Evolutionary conservation across 805 yeast species (phyloP).

Genomic region (Lipomyces mesembrius): DNA sequence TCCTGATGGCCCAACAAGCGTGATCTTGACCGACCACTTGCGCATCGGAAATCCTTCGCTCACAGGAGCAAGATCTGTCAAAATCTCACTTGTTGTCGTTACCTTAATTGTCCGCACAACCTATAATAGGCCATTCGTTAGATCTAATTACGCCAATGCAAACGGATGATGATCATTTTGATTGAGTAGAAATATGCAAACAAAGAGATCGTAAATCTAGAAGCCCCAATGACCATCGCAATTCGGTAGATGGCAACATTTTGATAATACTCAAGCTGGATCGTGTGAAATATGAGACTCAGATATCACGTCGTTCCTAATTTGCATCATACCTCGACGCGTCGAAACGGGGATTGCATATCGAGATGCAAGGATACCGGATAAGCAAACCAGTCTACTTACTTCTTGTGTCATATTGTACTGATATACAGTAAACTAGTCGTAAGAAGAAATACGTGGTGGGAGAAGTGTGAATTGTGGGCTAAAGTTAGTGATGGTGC

Average conservation of each 20-base stretch:
- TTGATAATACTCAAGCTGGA: not conserved
- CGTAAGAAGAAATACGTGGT: not conserved
- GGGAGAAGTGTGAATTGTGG: not conserved
- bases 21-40: slow-evolving; percentile 83
- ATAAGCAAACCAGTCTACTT: slow-evolving; percentile 1
- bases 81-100: slow-evolving; percentile 50
- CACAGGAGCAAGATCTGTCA: slow-evolving; percentile 80
- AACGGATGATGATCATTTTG: not conserved
- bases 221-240: not conserved
- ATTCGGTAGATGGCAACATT: not conserved
- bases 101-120: slow-evolving; percentile 33
- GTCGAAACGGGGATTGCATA: not conserved
- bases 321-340: not conserved
- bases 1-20: slow-evolving; percentile 77
- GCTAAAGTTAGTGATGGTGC: no score
- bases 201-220: not conserved
- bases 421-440: not conserved
- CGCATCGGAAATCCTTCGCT: slow-evolving; percentile 94
- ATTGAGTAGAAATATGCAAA: not conserved
- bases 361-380: not conserved
- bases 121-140: slow-evolving; percentile 16
- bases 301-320: not conserved
- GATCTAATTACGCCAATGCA: not conserved
- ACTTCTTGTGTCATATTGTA: slow-evolving; percentile 18
- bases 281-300: not conserved